Evolutionary conservation across 2,329 filamentous ascomycete genomes (phyloP).

Genomic region (Xylariomycetidae sp.): DNA sequence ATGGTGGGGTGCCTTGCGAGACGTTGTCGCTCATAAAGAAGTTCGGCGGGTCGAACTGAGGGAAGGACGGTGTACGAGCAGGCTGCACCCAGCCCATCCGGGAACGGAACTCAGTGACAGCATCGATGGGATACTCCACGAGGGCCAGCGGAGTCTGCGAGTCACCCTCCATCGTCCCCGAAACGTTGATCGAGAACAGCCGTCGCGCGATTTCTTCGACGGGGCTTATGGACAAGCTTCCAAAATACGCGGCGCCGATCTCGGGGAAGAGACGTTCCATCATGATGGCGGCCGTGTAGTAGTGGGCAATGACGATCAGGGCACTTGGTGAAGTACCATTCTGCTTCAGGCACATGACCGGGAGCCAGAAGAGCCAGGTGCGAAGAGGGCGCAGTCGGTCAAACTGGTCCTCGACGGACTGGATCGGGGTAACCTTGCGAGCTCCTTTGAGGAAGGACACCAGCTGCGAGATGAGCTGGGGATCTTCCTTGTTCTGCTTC

Average conservation of each 20-base stretch:
- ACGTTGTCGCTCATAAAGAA: conserved; percentile 42
- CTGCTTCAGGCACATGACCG: conserved; percentile 75
- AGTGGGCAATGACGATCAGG: conserved; percentile 80
- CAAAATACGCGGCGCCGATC: conserved; percentile 84
- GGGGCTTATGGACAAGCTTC: conserved; percentile 71
- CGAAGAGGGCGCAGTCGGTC: conserved; percentile 82
- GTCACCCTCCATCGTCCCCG: conserved; percentile 51
- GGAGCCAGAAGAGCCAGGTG: conserved; percentile 95
- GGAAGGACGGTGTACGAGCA: conserved; percentile 54
- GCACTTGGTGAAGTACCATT: conserved; percentile 72
- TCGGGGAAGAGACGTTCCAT: conserved; percentile 91
- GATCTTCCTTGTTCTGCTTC: conserved; percentile 65
- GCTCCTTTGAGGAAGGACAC: conserved; percentile 69
- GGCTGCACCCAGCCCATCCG: conserved; percentile 65
- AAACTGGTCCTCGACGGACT: conserved; percentile 79
- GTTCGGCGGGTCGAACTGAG: conserved; percentile 53
- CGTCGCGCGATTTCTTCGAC: conserved; percentile 82
- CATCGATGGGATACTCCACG: conserved; percentile 69
- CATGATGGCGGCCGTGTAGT: conserved; percentile 82
- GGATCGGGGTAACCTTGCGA: conserved; percentile 63
- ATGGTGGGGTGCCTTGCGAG: conserved; percentile 36
- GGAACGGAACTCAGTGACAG: conserved; percentile 62
- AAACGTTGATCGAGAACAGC: conserved; percentile 63
- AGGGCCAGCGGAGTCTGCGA: conserved; percentile 59
- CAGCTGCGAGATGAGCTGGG: conserved; percentile 63